Evolutionary conservation across 768 basidiomycete genomes (phyloP).

Genomic region (Tephrocybe sp.): DNA sequence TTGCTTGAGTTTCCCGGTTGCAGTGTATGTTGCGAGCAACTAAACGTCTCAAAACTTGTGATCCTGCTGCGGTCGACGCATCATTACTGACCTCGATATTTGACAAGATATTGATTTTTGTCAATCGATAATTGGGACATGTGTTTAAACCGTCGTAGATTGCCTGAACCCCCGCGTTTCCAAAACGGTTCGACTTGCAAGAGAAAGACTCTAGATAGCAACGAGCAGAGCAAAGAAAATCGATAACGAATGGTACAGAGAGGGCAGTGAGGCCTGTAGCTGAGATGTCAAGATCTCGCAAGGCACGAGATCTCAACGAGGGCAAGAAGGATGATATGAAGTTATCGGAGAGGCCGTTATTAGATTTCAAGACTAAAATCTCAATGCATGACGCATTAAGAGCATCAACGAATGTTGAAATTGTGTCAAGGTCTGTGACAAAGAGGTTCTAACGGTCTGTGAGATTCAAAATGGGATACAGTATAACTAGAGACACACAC

Average conservation of each 20-base stretch:
- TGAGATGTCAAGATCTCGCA: slow-evolving; percentile 57
- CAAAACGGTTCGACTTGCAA: slow-evolving; percentile 55
- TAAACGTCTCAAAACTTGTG: slow-evolving; percentile 29
- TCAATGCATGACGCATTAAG: slow-evolving; percentile 54
- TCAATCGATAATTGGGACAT: slow-evolving; percentile 41
- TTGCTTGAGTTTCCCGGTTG: slow-evolving; percentile 34
- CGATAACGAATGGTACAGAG: slow-evolving; percentile 38
- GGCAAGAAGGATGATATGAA: slow-evolving; percentile 52
- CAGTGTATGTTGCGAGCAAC: slow-evolving; percentile 42
- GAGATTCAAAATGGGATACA: background rate
- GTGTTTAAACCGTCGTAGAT: slow-evolving; percentile 43
- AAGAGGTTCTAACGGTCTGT: slow-evolving; percentile 20
- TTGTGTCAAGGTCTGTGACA: slow-evolving; percentile 30
- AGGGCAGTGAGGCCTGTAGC: slow-evolving; percentile 42
- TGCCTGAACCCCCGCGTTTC: slow-evolving; percentile 36
- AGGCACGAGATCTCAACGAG: slow-evolving; percentile 39
- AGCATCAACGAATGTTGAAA: slow-evolving; percentile 40
- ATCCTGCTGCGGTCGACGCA: background rate
- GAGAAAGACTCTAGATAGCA: slow-evolving; percentile 48
- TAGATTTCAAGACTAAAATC: slow-evolving; percentile 48
- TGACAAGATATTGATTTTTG: slow-evolving; percentile 46
- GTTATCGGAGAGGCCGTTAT: slow-evolving; percentile 44
- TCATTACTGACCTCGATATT: slow-evolving; percentile 34
- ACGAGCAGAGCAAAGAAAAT: slow-evolving; percentile 48
- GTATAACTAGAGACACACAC: slow-evolving; percentile 36